Evolutionary conservation across 768 basidiomycete species (phyloP).

Genomic region (Crucibulum laeve): DNA sequence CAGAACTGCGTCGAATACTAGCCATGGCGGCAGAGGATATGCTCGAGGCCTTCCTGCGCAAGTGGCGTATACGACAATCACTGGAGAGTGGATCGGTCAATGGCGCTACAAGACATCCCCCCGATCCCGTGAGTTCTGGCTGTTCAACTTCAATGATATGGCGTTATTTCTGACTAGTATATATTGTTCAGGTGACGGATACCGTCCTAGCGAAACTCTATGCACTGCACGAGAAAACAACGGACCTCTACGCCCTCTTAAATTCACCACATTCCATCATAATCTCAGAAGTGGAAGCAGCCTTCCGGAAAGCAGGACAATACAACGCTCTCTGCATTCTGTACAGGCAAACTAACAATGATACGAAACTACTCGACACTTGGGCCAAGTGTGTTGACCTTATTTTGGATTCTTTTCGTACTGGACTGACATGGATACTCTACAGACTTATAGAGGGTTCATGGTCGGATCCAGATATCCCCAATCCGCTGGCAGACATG

Average conservation of each 20-base stretch:
- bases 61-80: conserved; percentile 35
- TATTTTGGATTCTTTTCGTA: conserved; percentile 3
- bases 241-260: conserved; percentile 59
- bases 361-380: conserved; percentile 58
- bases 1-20: conserved; percentile 63
- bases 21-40: conserved; percentile 67
- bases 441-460: conserved; percentile 61
- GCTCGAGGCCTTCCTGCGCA: conserved; percentile 65
- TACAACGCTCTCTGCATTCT: conserved; percentile 61
- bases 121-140: neutral
- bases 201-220: conserved; percentile 77
- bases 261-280: conserved; percentile 50
- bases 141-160: neutral
- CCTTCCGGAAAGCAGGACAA: conserved; percentile 45
- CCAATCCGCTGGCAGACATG: conserved; percentile 61
- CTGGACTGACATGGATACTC: neutral
- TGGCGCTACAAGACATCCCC: conserved; percentile 7
- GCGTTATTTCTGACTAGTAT: neutral
- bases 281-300: conserved; percentile 58
- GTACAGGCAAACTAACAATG: conserved; percentile 52
- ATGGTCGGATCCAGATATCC: conserved; percentile 58
- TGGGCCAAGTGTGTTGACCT: conserved; percentile 59
- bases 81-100: neutral
- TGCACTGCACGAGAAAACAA: conserved; percentile 52
- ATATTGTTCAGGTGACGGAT: conserved; percentile 59